phyloP scores from a whole-genome alignment of 345 rosid species.

The sweet orange (Citrus sinensis) region DNA sequence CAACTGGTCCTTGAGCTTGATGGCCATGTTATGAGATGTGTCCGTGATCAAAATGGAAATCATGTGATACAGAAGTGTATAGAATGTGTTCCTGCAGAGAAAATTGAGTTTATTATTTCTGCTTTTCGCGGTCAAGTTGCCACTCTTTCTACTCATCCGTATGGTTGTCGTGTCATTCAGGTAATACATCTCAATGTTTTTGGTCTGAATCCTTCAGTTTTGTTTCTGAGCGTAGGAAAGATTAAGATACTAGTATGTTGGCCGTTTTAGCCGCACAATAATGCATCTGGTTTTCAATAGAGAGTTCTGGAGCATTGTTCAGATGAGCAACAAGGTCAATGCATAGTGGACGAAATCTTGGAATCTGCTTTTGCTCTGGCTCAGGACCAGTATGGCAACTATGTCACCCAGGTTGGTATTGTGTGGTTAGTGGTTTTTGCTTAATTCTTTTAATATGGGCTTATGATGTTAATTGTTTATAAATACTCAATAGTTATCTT shows the following conservation, averaged over 20 bases:
- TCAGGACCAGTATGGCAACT: conserved; percentile 97
- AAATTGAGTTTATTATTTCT: conserved; percentile 75
- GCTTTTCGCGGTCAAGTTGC: conserved; percentile 88
- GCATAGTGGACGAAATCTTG: conserved; percentile 84
- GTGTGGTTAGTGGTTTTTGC: neutral
- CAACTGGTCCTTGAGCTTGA: conserved; percentile 80
- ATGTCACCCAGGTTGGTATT: conserved; percentile 84
- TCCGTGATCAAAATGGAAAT: conserved; percentile 95
- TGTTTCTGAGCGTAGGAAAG: neutral
- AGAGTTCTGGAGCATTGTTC: conserved; percentile 95
- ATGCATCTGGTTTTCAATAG: conserved; percentile 38
- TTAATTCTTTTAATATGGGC: conserved; percentile 4
- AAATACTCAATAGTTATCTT: too few relatives aligned
- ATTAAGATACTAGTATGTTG: neutral
- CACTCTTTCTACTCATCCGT: conserved; percentile 85
- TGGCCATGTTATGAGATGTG: conserved; percentile 88
- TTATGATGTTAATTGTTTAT: neutral
- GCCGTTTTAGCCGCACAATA: neutral
- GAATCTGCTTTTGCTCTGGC: conserved; percentile 81
- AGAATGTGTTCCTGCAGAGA: conserved; percentile 70
- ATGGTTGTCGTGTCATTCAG: conserved; percentile 98
- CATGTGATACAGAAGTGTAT: conserved; percentile 97
- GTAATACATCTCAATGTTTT: conserved; percentile 30
- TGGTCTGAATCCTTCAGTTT: conserved; percentile 4
- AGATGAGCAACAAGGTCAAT: conserved; percentile 66